Conservation (phyloP, 169 alveolate species). For the Plasmodium berghei region DNA sequence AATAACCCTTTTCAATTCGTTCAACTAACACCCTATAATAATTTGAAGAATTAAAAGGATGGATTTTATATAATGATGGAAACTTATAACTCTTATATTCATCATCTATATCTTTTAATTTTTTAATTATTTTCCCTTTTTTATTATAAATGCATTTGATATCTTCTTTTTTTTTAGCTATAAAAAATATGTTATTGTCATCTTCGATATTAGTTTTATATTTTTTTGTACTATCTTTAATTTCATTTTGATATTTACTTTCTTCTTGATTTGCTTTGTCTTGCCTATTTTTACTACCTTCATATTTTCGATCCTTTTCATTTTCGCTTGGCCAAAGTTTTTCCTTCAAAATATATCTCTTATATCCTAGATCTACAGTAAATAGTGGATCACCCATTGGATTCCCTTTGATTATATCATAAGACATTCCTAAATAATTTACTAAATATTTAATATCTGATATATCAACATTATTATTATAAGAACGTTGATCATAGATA, state of each 20-base stretch:
- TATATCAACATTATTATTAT: constrained; percentile 13
- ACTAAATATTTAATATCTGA: constrained; percentile 26
- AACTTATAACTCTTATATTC: constrained; percentile 33
- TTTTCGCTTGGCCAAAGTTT: neutral
- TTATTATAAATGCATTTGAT: constrained; percentile 15
- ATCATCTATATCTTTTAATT: constrained; percentile 40
- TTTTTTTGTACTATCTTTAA: neutral
- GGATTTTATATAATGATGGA: constrained; percentile 28
- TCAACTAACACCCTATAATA: constrained; percentile 84
- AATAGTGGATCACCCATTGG: constrained; percentile 89
- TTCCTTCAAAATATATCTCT: constrained; percentile 80
- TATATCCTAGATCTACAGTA: constrained; percentile 87
- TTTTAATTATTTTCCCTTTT: constrained; percentile 22
- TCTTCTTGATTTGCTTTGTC: neutral
- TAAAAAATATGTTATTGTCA: neutral
- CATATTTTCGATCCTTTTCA: constrained; percentile 79
- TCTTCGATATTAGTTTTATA: neutral
- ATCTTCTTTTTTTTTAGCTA: neutral
- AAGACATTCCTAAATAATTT: constrained; percentile 87
- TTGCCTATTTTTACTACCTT: constrained; percentile 19
- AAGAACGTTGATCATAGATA: constrained; percentile 24
- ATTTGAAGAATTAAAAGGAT: constrained; percentile 77
- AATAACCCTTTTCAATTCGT: constrained; percentile 77
- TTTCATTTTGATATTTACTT: neutral
- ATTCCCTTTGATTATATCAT: constrained; percentile 87